Conservation (phyloP, 768 basidiomycete genomes). For the Mycena maculata region DNA sequence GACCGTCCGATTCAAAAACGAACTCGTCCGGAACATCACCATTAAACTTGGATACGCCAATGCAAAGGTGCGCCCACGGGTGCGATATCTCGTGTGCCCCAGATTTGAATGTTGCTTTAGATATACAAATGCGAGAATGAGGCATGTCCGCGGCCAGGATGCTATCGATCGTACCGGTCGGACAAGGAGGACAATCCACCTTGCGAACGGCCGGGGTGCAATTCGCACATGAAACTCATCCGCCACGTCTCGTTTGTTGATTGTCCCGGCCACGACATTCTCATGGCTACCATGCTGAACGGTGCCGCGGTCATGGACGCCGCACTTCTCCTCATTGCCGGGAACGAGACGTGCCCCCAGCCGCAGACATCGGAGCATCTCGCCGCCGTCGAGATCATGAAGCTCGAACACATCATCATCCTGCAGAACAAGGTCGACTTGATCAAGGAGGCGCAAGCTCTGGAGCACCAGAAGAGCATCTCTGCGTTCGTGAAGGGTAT, state of each 20-base stretch:
- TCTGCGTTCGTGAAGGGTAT: constrained; percentile 93
- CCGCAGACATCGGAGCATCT: constrained; percentile 99
- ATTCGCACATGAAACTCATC: constrained; percentile 88
- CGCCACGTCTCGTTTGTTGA: constrained; percentile 99
- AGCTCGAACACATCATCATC: constrained; percentile 96
- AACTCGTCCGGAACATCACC: constrained; percentile 98
- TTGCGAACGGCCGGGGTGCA: constrained; percentile 94
- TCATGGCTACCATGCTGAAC: constrained; percentile 99
- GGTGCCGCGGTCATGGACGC: constrained; percentile 99
- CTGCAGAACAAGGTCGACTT: constrained; percentile 99
- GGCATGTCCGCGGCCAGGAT: constrained; percentile 92
- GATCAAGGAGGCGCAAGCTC: constrained; percentile 93
- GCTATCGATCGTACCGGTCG: constrained; percentile 93
- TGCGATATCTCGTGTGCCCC: constrained; percentile 10
- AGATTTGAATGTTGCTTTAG: constrained; percentile 53
- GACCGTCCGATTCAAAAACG: constrained; percentile 99
- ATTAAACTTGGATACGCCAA: constrained; percentile 99
- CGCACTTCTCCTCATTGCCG: constrained; percentile 93
- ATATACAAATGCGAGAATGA: constrained; percentile 98
- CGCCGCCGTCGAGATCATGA: constrained; percentile 99
- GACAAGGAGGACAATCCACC: constrained; percentile 94
- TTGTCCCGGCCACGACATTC: constrained; percentile 97
- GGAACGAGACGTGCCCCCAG: constrained; percentile 98
- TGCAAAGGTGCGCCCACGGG: constrained; percentile 81
- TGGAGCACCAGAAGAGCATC: constrained; percentile 97